Base-by-base conservation (phyloP, 2,329 filamentous ascomycete species). In the Diplodia seriata region DNA sequence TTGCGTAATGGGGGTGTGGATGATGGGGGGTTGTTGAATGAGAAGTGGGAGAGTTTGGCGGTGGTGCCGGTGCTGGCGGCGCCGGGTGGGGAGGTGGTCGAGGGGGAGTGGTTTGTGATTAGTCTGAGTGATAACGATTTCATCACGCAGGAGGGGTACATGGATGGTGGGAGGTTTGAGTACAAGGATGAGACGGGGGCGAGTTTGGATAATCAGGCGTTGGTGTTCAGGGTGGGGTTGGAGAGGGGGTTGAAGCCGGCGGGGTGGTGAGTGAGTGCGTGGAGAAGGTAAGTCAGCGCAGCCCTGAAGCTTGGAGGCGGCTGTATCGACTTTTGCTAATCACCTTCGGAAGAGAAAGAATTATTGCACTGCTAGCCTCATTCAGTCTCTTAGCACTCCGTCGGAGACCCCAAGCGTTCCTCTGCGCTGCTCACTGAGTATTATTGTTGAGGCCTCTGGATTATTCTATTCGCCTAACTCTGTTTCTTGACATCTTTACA, bases 1-100 rank as follows among this genome's bases (percentile, higher is more conserved):
- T 77, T 91, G 4, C 88, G 90, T 72, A 92, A 92, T 72, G 90
- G 90, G 2, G 90, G 89, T 0, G 79, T 77, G 0, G 84, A 89
- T 71, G 85, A 90, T 73, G 73, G 78, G 0, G 79, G 76, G 0
- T 77, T 92, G 43, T 74, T 93, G 75, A 92, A 92, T 72, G 90
- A 93, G 81, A 93, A 93, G 75, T 93, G 90, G 90, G 90, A 93
- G 80, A 87, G 85, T 23, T 78, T 93, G 57, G 86, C 87, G 2
- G 75, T 92, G 29, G 83, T 88, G 2, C 88, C 89, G 2, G 75
- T 78, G 0, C 85, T 87, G 7, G 76, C 78, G 49, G 75, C 77
- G n/a, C n/a, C n/a, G 26, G 82, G 86, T 67, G 84, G 86, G 31
- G 86, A 90, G 75, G 18, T 14, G 33, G 33, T 31, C 2, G 50